Percentiles rank a stretch among this genome's conserved stretches.
These are phyloP conservation scores for Colletotrichum trifolii DNA, from an alignment of 2,329 filamentous ascomycete genomes.

Conservation along the genomic window DNA sequence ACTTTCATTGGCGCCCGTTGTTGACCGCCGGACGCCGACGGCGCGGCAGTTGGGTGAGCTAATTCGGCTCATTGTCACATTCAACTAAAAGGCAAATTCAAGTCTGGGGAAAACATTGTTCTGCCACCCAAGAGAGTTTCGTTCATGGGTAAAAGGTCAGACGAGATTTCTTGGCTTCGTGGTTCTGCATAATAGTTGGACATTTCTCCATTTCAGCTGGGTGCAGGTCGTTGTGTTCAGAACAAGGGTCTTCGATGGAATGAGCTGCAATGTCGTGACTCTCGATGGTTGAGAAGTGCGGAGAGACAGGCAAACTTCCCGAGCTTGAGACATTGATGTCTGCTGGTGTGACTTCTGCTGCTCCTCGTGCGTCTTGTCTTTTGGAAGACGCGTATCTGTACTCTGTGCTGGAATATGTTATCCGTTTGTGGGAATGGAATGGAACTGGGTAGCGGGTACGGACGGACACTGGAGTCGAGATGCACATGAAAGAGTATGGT, in stretches of 20 bases:
- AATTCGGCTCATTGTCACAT: constrained; percentile 8
- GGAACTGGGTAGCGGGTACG: neutral
- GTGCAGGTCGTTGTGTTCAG: neutral
- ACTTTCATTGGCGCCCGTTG: neutral
- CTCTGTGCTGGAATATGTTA: no score
- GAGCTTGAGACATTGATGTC: no score
- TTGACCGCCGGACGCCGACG: constrained; percentile 24
- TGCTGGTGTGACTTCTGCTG: no score
- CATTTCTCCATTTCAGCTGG: neutral
- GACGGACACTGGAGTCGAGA: neutral
- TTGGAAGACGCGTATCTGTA: no score
- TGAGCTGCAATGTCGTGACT: no score
- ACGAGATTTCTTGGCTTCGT: constrained; percentile 16
- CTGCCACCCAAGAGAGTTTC: neutral
- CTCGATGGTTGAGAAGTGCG: no score
- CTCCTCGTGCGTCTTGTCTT: no score
- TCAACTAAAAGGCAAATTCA: neutral
- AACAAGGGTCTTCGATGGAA: constrained; percentile 12
- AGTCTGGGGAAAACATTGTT: constrained; percentile 21
- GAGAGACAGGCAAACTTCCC: no score
- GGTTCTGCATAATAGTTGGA: neutral
- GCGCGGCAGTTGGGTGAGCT: constrained; percentile 13
- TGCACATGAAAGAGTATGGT: constrained; percentile 5
- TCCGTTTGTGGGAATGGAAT: neutral
- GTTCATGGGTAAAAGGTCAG: constrained; percentile 11